Base-by-base conservation (phyloP, 2,329 filamentous ascomycete genomes). In the Claviceps digitariae region DNA sequence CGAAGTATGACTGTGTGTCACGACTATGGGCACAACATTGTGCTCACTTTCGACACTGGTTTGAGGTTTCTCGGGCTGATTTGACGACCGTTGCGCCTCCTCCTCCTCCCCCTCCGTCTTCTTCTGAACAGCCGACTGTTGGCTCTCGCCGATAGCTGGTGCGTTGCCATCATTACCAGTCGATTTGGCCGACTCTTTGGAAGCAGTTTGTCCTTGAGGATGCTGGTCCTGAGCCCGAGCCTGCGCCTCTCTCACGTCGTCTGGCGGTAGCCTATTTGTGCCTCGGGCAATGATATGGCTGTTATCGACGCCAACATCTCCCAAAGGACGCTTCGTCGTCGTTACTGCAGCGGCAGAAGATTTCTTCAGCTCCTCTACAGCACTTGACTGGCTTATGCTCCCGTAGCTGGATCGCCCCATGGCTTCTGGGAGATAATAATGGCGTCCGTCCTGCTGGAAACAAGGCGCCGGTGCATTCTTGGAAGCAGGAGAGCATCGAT, bases 321-420 rank as follows among this genome's bases (percentile, higher is more conserved):
- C 12, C 10, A 31, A 17, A 20, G 31, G 21, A 12, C 50, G 43
- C 31, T 36, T 52, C 3, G 51, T 51, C 31, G 27, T 51, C 2
- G 49, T 47, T 4, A 56, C 60, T 2, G 61, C 64, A 3, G 61
- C 63, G 12, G 60, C 58, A 5, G 61, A 58, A 10, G 67, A 67
- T 50, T 62, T 60, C 10, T 62, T 60, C 34, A 67, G 54, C 20
- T 62, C 61, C n/a, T 62, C 47, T 8, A 60, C 53, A 4, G 57
- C 54, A 25, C 25, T 38, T 4, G 36, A 20, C n/a, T 45, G 49
- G 34, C 44, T 44, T n/a, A n/a, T 13, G 12, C 25, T 23, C 21
- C 43, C 34, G 20, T 45, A 38, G n/a, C 46, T 46, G 12, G 49
- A 25, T 23, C 43, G 40, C 2, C 45, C 44, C 31, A 51, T 50